Evolutionary conservation across 2,329 filamentous ascomycete species (phyloP), one percentile per base, ranked within the genome.

Genomic region (Leptographium galeiforme): DNA sequence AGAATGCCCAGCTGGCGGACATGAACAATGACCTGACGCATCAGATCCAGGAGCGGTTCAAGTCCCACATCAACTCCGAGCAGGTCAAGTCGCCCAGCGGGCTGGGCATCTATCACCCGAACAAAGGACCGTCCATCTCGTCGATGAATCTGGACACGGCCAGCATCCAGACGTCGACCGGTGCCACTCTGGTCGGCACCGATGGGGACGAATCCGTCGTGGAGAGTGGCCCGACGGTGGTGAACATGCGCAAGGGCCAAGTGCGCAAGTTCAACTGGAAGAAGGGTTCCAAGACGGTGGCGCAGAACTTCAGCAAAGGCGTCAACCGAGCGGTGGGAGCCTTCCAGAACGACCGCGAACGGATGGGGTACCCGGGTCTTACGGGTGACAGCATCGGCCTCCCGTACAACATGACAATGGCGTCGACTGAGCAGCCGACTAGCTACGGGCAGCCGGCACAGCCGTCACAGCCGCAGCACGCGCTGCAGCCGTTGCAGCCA

Each of bases 201-300:
- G 79, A 82, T 57, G 76, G 79, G 18, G 85, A 87, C 47, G 89
- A 93, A 43, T 75, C 74, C 0, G 74, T 81, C 53, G 67, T 81
- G n/a, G 78, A 81, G 57, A 75, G 82, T 33, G 86, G 88, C 2
- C 90, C 93, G n/a, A 93, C 95, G 56, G 87, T 97, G 38, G 87
- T 97, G 56, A 94, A 93, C 62, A 94, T 97, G 57, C 83, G 89
- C 62, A 97, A 96, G 71, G 89, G 87, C 34, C 89, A 95, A 65
- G 82, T 85, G 52, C 95, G 89, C 72, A 97, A 96, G 67, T 96
- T 96, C 71, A 95, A 95, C 71, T 97, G 93, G 90, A 95, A 96
- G 77, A 95, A 94, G 73, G 89, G 89, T 41, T 88, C 88, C 41
- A 91, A 95, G 69, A 90, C 87, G 53, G 84, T 97, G 61, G 90